Evolutionary conservation across 352 stramenopile species (phyloP), one percentile per base, ranked within the genome.

Genomic region (Phytophthora uliginosa): DNA sequence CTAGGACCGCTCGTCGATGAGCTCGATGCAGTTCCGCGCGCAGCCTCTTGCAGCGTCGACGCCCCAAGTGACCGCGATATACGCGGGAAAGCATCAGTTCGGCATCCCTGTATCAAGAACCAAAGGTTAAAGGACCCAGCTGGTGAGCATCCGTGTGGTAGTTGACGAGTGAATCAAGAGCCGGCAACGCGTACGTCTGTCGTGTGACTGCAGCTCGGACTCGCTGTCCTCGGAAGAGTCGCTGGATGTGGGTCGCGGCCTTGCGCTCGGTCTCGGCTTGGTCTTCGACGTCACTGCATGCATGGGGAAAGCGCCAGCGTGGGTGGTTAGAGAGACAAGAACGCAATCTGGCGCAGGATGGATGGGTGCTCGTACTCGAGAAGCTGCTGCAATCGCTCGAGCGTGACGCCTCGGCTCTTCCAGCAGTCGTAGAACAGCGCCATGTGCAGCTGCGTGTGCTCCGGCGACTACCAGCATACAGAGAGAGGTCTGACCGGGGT

Each of bases 351-450:
- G 50, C 26, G 7, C 26, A 38, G 17, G n/a, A 24, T 31, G 31
- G 28, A 42, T 52, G 9, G 12, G 26, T 52, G 18, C 45, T 78
- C 63, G 40, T 75, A 92, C 84, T 78, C 68, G 15, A 90, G 71
- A n/a, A 90, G 78, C 17, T 73, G 54, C 33, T 90, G 79, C 7
- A 92, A 71, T 34, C 79, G 66, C 3, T 88, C 72, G 4, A 92
- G 73, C 50, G 84, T 91, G 15, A 67, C 59, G 9, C 56, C 60
- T 61, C 83, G 78, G 26, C 53, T 82, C 70, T 76, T 66, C 83
- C 86, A 94, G 78, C 83, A 92, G 31, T 88, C 76, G 24, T 89
- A 80, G 65, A 92, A 92, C 58, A 88, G 79, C 69, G 85, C 83
- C 83, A 91, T 89, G 12, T 61, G 69, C 42, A 59, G 56, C 55